These are phyloP conservation scores for Flaveria robusta DNA, from an alignment of 129 eudicot genomes.

Conservation along the genomic window DNA sequence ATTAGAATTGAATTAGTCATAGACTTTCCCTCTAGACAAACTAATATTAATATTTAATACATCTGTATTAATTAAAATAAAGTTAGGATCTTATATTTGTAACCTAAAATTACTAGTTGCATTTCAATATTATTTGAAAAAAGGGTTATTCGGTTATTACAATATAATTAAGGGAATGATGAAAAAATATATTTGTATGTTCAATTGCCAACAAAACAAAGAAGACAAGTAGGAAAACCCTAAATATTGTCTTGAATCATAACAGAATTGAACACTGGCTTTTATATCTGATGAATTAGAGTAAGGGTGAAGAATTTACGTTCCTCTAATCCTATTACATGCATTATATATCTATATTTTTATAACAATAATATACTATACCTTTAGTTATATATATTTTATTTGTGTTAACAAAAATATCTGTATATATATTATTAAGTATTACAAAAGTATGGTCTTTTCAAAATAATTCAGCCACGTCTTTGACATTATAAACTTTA, in stretches of 20 bases:
- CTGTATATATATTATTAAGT: not conserved
- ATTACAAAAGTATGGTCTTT: slow-evolving; percentile 2
- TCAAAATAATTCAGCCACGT: slow-evolving; percentile 29
- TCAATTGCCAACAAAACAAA: slow-evolving; percentile 14
- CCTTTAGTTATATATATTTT: not conserved
- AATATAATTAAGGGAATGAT: not conserved
- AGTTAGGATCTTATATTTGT: slow-evolving; percentile 15
- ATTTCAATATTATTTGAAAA: slow-evolving; percentile 14
- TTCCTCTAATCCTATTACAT: not conserved
- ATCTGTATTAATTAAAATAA: not conserved
- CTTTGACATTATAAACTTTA: slow-evolving; percentile 31
- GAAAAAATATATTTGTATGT: not conserved
- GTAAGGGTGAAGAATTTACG: not conserved
- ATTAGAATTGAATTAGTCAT: slow-evolving; percentile 31
- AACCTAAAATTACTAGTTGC: slow-evolving; percentile 17
- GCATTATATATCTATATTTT: not conserved
- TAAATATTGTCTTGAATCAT: not conserved
- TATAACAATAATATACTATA: not conserved
- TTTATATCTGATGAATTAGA: too few relatives aligned
- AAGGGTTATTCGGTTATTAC: not conserved
- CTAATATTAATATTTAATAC: slow-evolving; percentile 15
- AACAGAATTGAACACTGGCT: too few relatives aligned
- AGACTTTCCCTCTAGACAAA: slow-evolving; percentile 21
- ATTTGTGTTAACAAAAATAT: not conserved
- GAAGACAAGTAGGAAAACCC: not conserved